These are phyloP conservation scores for Suillus lakei DNA, from an alignment of 768 basidiomycete species.

Conservation along the genomic window DNA sequence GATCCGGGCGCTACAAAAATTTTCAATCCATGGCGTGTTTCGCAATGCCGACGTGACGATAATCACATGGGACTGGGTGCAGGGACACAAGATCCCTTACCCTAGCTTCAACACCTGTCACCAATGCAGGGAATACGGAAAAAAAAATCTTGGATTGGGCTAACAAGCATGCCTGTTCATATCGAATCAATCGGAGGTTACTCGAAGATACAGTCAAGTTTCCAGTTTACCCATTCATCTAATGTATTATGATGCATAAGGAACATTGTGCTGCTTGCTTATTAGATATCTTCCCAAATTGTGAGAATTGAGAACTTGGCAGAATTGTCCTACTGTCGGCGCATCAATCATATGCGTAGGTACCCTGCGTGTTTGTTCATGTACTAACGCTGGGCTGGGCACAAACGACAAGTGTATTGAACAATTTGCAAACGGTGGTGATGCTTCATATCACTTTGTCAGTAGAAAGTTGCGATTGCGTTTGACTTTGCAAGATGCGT, in stretches of 20 bases:
- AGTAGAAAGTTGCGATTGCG: too few relatives aligned
- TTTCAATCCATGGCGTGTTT: too few relatives aligned
- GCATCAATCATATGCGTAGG: too few relatives aligned
- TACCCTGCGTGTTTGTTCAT: too few relatives aligned
- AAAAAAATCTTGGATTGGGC: constrained; percentile 6
- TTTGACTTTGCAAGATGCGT: too few relatives aligned
- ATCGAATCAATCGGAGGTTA: background rate
- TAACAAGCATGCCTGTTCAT: constrained; percentile 2
- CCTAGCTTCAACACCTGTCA: background rate
- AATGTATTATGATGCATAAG: background rate
- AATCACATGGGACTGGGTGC: constrained; percentile 17
- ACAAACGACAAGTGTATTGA: too few relatives aligned
- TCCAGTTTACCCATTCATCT: background rate
- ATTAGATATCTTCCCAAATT: background rate
- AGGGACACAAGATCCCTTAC: background rate
- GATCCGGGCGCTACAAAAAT: too few relatives aligned
- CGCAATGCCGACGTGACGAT: constrained; percentile 16
- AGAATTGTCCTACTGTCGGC: too few relatives aligned
- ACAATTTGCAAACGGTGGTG: too few relatives aligned
- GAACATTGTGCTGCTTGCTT: background rate
- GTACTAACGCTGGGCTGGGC: too few relatives aligned
- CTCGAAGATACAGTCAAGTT: background rate
- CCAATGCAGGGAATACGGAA: constrained; percentile 8
- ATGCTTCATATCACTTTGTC: too few relatives aligned
- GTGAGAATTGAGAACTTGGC: too few relatives aligned